Conservation (phyloP, 2,329 filamentous ascomycete species). For the Trichoderma oligosporum region DNA sequence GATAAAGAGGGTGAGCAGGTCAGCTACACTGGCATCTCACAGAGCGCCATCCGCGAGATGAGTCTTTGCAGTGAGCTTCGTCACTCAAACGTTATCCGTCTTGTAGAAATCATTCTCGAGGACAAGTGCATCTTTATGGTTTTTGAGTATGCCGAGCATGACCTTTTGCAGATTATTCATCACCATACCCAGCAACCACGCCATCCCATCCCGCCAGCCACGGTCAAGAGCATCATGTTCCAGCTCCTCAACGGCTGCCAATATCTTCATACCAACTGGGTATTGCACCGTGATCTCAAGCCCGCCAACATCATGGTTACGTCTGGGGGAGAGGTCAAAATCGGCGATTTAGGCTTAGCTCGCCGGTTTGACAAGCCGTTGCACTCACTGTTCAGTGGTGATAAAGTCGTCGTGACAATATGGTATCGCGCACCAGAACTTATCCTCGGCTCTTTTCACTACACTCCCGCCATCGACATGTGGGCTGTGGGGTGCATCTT, state of each 20-base stretch:
- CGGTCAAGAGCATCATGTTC: constrained; percentile 91
- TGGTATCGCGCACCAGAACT: constrained; percentile 98
- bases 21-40: constrained; percentile 95
- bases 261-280: constrained; percentile 95
- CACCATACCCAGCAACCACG: constrained; percentile 88
- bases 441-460: constrained; percentile 87
- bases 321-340: constrained; percentile 82
- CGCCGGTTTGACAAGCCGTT: constrained; percentile 91
- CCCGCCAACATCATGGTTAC: constrained; percentile 99
- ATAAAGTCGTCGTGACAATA: constrained; percentile 98
- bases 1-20: constrained; percentile 96
- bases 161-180: constrained; percentile 95
- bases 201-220: constrained; percentile 81
- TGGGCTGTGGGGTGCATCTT: constrained; percentile 99
- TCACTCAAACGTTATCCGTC: constrained; percentile 83
- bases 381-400: constrained; percentile 84
- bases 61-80: constrained; percentile 88
- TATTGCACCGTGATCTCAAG: constrained; percentile 93
- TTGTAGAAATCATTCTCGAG: constrained; percentile 94
- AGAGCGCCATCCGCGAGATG: constrained; percentile 97
- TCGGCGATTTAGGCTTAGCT: constrained; percentile 89
- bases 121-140: constrained; percentile 99
- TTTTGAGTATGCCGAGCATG: constrained; percentile 97
- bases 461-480: constrained; percentile 93
- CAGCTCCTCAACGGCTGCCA: constrained; percentile 92